Evolutionary conservation across 23 red algal species (phyloP).

Genomic region (Agarophyton chilense): DNA sequence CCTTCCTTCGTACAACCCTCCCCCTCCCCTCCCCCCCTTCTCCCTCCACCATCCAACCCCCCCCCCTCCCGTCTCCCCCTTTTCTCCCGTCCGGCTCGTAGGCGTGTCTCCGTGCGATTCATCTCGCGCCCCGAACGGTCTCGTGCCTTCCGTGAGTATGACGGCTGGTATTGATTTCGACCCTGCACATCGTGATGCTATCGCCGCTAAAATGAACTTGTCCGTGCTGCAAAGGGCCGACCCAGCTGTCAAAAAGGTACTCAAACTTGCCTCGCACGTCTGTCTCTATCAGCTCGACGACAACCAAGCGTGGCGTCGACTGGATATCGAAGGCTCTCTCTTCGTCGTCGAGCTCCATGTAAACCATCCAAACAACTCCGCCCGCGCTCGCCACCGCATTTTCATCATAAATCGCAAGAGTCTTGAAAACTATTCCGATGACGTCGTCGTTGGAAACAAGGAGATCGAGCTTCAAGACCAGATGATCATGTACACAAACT

Average conservation of each 20-base stretch:
- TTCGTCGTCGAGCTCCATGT: constrained; percentile 50
- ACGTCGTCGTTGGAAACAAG: constrained; percentile 51
- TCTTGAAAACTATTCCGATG: constrained; percentile 52
- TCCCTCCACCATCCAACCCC: too few relatives aligned
- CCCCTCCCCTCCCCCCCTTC: too few relatives aligned
- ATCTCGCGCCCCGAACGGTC: too few relatives aligned
- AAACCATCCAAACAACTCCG: constrained; percentile 27
- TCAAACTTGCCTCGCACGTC: constrained; percentile 57
- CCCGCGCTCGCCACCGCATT: constrained; percentile 44
- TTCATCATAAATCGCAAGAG: constrained; percentile 66
- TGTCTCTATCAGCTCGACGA: constrained; percentile 49
- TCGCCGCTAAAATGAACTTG: constrained; percentile 63
- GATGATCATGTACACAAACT: constrained; percentile 76
- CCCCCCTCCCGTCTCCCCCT: too few relatives aligned
- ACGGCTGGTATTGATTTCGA: constrained; percentile 58
- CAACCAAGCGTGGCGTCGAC: constrained; percentile 45
- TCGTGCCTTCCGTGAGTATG: not conserved
- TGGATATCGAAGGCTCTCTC: constrained; percentile 63
- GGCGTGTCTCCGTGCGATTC: too few relatives aligned
- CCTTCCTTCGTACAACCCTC: too few relatives aligned
- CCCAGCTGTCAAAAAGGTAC: constrained; percentile 33
- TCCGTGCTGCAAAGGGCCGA: constrained; percentile 60
- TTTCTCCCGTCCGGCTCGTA: too few relatives aligned
- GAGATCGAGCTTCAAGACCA: constrained; percentile 56
- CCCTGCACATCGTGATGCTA: constrained; percentile 38